phyloP scores from a whole-genome alignment of 2,329 filamentous ascomycete species.

The Emergomyces orientalis region DNA sequence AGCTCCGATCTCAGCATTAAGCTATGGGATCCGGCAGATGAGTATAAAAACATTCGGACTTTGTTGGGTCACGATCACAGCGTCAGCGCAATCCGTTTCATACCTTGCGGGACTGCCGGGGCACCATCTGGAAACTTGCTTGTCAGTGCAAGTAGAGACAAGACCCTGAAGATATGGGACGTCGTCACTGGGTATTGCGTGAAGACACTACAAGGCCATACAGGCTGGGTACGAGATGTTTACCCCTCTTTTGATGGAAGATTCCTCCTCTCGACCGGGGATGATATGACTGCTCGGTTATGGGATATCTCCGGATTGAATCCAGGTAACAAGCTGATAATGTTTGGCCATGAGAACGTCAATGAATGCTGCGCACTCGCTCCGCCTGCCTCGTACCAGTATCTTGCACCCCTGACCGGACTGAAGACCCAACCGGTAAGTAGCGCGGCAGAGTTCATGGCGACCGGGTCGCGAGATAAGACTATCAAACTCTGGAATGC shows the following conservation, averaged over 20 bases:
- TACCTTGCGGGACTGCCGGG: conserved; percentile 69
- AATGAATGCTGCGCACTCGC: too few species aligned
- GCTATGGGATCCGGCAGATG: conserved; percentile 72
- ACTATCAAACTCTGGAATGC: too few species aligned
- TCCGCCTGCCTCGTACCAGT: too few species aligned
- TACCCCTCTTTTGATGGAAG: conserved; percentile 65
- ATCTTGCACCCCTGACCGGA: too few species aligned
- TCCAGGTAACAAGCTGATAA: too few species aligned
- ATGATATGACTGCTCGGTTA: conserved; percentile 52
- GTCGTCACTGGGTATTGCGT: conserved; percentile 79
- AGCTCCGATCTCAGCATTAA: conserved; percentile 77
- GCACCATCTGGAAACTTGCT: too few species aligned
- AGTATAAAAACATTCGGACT: conserved; percentile 80
- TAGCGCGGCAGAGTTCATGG: too few species aligned
- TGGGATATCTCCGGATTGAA: too few species aligned
- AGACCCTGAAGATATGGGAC: conserved; percentile 72
- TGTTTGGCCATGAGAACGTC: too few species aligned
- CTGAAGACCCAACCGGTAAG: too few species aligned
- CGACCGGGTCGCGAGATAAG: too few species aligned
- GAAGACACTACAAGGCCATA: conserved; percentile 67
- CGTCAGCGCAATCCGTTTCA: conserved; percentile 69
- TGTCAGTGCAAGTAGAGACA: conserved; percentile 71
- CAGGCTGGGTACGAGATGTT: conserved; percentile 76
- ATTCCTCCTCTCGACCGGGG: conserved; percentile 66
- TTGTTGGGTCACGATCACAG: conserved; percentile 80